Percentiles rank a stretch among this genome's conserved stretches.
phyloP scores from a whole-genome alignment of 371 early-diverging fungal species.

The Mucor velutinosus region DNA sequence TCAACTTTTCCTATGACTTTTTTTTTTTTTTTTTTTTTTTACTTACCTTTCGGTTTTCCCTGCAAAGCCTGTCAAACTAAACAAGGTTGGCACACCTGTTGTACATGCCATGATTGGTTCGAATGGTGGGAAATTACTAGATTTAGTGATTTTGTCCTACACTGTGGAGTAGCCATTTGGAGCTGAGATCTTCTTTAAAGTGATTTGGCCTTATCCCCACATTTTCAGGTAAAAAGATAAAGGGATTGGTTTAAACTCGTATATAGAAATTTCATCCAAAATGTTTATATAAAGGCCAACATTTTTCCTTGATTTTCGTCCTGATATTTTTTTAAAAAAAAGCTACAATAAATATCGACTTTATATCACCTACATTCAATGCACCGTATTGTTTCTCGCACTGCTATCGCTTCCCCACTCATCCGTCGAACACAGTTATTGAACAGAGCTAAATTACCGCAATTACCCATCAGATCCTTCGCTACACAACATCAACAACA shows the following conservation, averaged over 20 bases:
- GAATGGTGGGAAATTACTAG: constrained; percentile 22
- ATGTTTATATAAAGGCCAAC: constrained; percentile 3
- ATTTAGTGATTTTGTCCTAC: constrained; percentile 10
- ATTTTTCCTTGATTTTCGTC: not conserved
- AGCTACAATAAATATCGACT: not conserved
- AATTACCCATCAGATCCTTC: constrained; percentile 7
- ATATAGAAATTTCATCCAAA: not conserved
- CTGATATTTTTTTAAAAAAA: too few species aligned
- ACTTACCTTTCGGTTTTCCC: not conserved
- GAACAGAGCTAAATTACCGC: not conserved
- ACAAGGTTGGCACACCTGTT: constrained; percentile 8
- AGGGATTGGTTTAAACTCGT: not conserved
- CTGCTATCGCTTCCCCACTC: constrained; percentile 7
- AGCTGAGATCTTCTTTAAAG: constrained; percentile 7
- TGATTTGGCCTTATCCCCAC: constrained; percentile 6
- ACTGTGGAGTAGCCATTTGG: not conserved
- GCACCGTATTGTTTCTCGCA: constrained; percentile 25
- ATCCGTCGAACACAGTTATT: constrained; percentile 6
- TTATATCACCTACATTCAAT: constrained; percentile 3
- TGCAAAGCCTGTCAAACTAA: constrained; percentile 13
- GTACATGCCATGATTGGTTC: constrained; percentile 23
- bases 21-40: not conserved
- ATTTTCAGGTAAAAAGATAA: not conserved
- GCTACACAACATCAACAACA: not conserved
- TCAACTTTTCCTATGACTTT: not conserved